Evolutionary conservation across 345 rosid species (phyloP).

Genomic region (Eucalyptus camaldulensis): DNA sequence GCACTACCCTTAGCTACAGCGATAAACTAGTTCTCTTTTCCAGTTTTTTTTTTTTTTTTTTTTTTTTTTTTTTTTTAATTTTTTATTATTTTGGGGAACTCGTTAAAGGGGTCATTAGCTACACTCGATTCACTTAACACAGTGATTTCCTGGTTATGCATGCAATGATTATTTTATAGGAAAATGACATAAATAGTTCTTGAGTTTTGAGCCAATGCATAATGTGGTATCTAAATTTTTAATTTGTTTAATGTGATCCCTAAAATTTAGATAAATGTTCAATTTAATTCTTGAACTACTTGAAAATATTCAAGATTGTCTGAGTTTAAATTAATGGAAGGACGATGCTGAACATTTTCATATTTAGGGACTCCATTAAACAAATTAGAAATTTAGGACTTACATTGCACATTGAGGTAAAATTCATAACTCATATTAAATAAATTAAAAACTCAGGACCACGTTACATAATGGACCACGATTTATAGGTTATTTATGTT

Average conservation of each 20-base stretch:
- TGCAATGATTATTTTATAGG: neutral
- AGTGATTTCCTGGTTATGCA: neutral
- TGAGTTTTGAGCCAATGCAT: accelerated
- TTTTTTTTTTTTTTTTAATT: neutral
- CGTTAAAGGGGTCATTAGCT: neutral
- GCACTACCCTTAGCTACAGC: neutral
- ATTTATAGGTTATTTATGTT: neutral
- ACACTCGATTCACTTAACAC: neutral
- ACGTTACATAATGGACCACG: accelerated
- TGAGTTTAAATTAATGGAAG: no score
- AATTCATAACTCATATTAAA: neutral
- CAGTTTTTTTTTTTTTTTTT: no score
- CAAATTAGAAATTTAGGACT: no score
- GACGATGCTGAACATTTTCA: neutral
- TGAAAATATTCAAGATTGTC: no score
- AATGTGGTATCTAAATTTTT: no score
- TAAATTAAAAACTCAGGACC: neutral
- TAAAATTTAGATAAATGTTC: no score
- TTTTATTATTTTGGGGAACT: neutral
- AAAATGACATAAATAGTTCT: no score
- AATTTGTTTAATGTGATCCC: accelerated
- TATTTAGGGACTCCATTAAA: accelerated
- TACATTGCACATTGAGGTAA: no score
- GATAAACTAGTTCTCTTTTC: neutral
- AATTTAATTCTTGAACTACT: accelerated